Evolutionary conservation across 164 flowering plant genomes (phyloP), one percentile per base, ranked within the genome.

Genomic region (Chimonanthus salicifolius): DNA sequence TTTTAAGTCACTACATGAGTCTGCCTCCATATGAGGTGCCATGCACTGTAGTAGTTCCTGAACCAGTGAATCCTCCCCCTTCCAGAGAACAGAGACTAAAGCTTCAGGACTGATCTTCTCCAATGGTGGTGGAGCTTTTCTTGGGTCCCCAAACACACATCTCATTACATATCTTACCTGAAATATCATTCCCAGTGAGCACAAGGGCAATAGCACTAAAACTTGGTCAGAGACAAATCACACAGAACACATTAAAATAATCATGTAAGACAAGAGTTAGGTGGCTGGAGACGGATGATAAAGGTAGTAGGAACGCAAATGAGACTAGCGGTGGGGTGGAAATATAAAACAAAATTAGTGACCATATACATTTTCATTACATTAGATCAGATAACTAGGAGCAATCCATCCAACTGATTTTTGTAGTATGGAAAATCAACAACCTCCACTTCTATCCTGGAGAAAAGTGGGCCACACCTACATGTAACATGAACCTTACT

Each of bases 101-200:
- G 74, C 94, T 79, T 91, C 87, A 67, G 94, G 87, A 77, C 76
- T 84, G 50, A 96, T 92, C 87, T 80, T 90, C 82, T 91, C 89
- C 45, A 96, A 69, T 15, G 98, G 98, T 60, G 99, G 98, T 62
- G 97, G 98, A 71, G 98, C 99, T 71, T 81, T 85, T 84, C 87
- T 91, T 49, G 97, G 91, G 78, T 96, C 97, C 71, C 88, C 94
- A 77, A 88, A 96, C 65, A 91, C 83, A 64, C 92, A 81, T 83
- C 93, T 88, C 94, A 96, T 84, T 4, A 96, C 99, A 84, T 96
- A 92, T 50, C 92, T 85, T 78, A 96, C 99, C 99, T 96, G 85
- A 45, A 82, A 64, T 74, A 68, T 49, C n/a, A 73, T 15, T 33
- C 15, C 20, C 50, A 16, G 13, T 63, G 49, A 60, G 68, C 45